Conservation (phyloP, 345 rosid genomes). For the Aethionema arabicum region DNA sequence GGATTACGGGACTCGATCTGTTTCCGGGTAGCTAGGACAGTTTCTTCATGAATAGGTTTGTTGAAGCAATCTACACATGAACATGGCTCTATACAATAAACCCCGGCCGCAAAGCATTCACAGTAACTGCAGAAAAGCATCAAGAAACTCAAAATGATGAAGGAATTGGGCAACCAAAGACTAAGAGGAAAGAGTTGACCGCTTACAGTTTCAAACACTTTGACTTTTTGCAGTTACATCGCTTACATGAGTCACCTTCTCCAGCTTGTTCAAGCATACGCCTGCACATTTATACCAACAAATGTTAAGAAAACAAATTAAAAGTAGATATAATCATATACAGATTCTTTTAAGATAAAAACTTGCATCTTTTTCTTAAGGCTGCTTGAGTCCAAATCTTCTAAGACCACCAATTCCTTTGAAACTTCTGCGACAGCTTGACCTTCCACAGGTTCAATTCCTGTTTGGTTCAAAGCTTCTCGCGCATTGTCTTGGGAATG, state of each 20-base stretch:
- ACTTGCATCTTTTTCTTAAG: conserved; percentile 76
- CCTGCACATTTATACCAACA: conserved; percentile 48
- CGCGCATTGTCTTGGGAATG: conserved; percentile 35
- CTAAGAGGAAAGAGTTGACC: conserved; percentile 18
- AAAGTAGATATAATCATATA: neutral
- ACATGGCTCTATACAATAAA: conserved; percentile 91
- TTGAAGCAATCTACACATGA: conserved; percentile 95
- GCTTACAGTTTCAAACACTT: conserved; percentile 98
- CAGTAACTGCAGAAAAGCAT: conserved; percentile 63
- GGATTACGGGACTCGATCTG: conserved; percentile 96
- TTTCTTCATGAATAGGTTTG: conserved; percentile 89
- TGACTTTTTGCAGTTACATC: conserved; percentile 95
- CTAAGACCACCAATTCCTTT: conserved; percentile 41
- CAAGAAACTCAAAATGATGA: conserved; percentile 3
- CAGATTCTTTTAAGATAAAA: conserved; percentile 2
- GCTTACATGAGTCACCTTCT: conserved; percentile 74
- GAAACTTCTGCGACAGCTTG: conserved; percentile 53
- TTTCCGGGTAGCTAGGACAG: conserved; percentile 90
- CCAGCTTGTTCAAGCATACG: conserved; percentile 57
- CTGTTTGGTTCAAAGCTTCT: conserved; percentile 48
- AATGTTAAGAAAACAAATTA: conserved; percentile 11
- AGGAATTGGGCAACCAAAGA: neutral
- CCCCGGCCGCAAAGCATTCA: conserved; percentile 99
- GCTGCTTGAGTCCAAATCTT: conserved; percentile 60
- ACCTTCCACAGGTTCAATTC: conserved; percentile 45